Evolutionary conservation across 331 rosid genomes (phyloP).

Genomic region (Quercus phellos): DNA sequence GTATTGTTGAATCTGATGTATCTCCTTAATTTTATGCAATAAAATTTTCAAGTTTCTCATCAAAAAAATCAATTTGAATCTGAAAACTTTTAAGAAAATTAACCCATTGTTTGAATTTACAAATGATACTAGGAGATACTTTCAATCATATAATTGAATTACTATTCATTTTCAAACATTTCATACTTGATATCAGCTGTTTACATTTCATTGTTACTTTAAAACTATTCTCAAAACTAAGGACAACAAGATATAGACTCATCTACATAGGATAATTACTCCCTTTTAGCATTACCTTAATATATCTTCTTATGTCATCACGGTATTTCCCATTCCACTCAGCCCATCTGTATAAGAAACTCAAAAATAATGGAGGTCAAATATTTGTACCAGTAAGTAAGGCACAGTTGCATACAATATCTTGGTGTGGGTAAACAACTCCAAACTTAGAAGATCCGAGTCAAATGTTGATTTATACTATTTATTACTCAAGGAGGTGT

Average conservation of each 20-base stretch:
- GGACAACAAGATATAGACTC: neutral
- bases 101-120: neutral
- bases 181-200: neutral
- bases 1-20: no score
- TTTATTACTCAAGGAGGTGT: neutral
- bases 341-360: conserved; percentile 75
- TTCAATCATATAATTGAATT: neutral
- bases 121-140: neutral
- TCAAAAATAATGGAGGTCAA: neutral
- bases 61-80: neutral
- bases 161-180: neutral
- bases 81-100: neutral
- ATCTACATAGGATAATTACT: neutral
- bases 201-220: neutral
- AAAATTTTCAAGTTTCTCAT: no score
- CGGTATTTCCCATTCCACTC: conserved; percentile 98
- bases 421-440: neutral
- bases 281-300: conserved; percentile 55
- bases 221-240: neutral
- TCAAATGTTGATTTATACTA: neutral
- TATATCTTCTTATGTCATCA: conserved; percentile 84
- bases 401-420: neutral
- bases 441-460: neutral
- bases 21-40: no score
- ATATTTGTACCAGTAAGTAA: neutral